A percentile compares a stretch with the other conserved stretches of the same genome.
These are phyloP conservation scores for Tilletia setariae DNA, from an alignment of 1,284 basidiomycete genomes.

Conservation along the genomic window DNA sequence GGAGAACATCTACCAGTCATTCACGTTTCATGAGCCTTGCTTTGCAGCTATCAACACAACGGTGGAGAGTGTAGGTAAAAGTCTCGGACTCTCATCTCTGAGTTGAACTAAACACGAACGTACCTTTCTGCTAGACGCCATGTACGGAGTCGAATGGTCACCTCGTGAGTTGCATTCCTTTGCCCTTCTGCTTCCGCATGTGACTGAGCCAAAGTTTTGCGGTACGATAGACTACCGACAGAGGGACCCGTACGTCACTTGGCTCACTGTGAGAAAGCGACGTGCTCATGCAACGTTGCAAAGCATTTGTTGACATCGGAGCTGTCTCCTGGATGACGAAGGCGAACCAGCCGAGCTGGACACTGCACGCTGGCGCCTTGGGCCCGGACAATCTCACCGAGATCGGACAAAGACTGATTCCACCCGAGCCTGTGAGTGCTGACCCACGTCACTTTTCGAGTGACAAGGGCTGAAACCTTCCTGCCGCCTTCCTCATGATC, in stretches of 20 bases:
- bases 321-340: not conserved
- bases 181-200: no score
- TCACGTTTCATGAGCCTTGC: no score
- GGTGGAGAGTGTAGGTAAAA: not conserved
- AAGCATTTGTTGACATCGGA: not conserved
- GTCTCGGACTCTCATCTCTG: no score
- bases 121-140: not conserved
- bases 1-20: not conserved
- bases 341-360: not conserved
- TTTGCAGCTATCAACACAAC: not conserved
- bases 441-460: not conserved
- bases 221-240: not conserved
- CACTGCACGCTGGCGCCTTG: not conserved
- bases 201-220: not conserved
- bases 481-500: no score
- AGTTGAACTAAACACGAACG: not conserved
- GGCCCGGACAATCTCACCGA: constrained; percentile 4
- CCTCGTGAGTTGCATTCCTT: no score
- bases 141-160: not conserved
- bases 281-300: not conserved
- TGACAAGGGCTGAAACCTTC: no score
- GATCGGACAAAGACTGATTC: constrained; percentile 1
- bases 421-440: constrained; percentile 3
- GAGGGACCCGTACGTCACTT: not conserved
- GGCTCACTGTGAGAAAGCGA: not conserved